Percentiles rank a stretch among this genome's conserved stretches.
Conservation (phyloP, 2,329 filamentous ascomycete species). For the Arthrobotrys iridis region DNA sequence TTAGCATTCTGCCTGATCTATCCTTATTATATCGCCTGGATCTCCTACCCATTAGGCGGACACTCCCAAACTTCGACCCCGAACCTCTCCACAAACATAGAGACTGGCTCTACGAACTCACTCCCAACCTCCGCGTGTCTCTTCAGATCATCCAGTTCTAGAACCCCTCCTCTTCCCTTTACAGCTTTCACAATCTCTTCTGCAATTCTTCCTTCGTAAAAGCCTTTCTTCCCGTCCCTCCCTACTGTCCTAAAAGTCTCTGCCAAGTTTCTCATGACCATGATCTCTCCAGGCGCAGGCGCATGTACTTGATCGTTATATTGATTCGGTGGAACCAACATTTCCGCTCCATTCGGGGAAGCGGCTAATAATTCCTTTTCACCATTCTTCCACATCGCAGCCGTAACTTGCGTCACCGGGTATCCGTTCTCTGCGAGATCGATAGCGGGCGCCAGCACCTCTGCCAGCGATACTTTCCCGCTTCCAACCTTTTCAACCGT, state of each 20-base stretch:
- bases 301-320: conserved; percentile 74
- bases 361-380: conserved; percentile 74
- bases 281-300: conserved; percentile 82
- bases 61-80: conserved; percentile 89
- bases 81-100: conserved; percentile 64
- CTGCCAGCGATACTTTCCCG: conserved; percentile 78
- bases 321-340: conserved; percentile 69
- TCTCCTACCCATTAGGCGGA: conserved; percentile 79
- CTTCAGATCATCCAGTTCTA: conserved; percentile 81
- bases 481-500: conserved; percentile 88
- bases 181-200: conserved; percentile 82
- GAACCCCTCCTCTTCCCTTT: conserved; percentile 76
- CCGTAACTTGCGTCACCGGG: conserved; percentile 83
- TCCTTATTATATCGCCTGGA: neutral
- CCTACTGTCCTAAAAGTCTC: conserved; percentile 82
- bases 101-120: conserved; percentile 86
- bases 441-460: conserved; percentile 84
- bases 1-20: neutral
- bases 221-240: conserved; percentile 84
- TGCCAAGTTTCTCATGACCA: conserved; percentile 84
- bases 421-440: conserved; percentile 87
- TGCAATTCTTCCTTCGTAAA: conserved; percentile 86
- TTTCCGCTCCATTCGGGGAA: conserved; percentile 85
- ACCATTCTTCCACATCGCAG: conserved; percentile 73
- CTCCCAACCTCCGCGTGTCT: conserved; percentile 77